phyloP scores from a whole-genome alignment of 2,329 filamentous ascomycete genomes.

The Fragosphaeria purpurea region DNA sequence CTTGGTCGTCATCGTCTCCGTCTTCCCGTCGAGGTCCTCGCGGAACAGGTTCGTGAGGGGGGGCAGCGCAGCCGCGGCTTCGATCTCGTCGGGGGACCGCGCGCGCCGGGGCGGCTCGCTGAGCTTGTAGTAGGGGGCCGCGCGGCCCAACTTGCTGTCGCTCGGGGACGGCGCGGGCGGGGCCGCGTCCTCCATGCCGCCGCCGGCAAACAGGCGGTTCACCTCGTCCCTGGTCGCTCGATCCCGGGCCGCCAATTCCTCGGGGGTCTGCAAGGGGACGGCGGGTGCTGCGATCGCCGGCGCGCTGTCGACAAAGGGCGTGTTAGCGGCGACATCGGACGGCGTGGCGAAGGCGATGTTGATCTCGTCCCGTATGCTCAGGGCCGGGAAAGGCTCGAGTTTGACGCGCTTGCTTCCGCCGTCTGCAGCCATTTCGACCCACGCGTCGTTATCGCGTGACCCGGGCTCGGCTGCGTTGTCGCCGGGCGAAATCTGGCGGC shows the following conservation, averaged over 20 bases:
- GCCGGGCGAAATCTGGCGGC: constrained; percentile 16
- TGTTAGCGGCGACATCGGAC: not conserved
- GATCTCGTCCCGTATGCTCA: too few relatives aligned
- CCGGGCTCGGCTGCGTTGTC: constrained; percentile 7
- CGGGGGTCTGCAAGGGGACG: not conserved
- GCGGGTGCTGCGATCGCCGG: too few relatives aligned
- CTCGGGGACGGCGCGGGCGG: too few relatives aligned
- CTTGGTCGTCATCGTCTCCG: not conserved
- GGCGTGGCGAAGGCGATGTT: not conserved
- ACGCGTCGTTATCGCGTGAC: constrained; percentile 27
- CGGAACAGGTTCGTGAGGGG: constrained; percentile 11
- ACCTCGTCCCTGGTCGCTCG: too few relatives aligned
- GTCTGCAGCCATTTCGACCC: constrained; percentile 28
- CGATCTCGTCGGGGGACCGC: too few relatives aligned
- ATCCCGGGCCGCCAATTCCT: not conserved
- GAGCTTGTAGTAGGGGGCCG: too few relatives aligned
- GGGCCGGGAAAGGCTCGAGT: constrained; percentile 12
- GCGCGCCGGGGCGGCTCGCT: too few relatives aligned
- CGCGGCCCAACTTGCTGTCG: too few relatives aligned
- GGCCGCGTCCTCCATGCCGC: too few relatives aligned
- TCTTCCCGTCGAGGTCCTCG: not conserved
- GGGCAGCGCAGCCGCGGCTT: not conserved
- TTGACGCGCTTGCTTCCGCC: constrained; percentile 32
- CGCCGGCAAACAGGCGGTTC: too few relatives aligned
- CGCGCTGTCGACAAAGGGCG: not conserved